Percentiles rank a stretch among this genome's conserved stretches.
These are phyloP conservation scores for Neofusicoccum kwambonambiense DNA, from an alignment of 2,329 filamentous ascomycete species.

Conservation along the genomic window DNA sequence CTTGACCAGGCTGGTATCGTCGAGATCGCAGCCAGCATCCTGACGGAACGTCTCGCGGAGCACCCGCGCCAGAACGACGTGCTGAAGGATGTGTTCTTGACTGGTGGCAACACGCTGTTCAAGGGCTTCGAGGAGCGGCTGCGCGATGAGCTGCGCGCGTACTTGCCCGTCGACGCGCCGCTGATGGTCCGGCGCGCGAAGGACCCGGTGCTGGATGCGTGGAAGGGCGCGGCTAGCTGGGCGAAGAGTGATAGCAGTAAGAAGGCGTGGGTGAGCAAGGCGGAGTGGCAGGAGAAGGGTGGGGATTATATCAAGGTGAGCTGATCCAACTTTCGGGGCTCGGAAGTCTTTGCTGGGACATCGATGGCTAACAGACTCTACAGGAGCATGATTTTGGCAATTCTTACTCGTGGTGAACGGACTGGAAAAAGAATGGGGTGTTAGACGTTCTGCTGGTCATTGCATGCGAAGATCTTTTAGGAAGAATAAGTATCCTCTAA, in stretches of 20 bases:
- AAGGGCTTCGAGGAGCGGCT: slow-evolving; percentile 82
- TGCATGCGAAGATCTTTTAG: background rate
- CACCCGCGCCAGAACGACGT: slow-evolving; percentile 64
- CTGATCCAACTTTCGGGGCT: background rate
- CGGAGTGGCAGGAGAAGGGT: slow-evolving; percentile 90
- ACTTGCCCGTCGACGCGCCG: slow-evolving; percentile 67
- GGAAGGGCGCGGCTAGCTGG: slow-evolving; percentile 91
- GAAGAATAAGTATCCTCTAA: background rate
- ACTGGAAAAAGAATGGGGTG: background rate
- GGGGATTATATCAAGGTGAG: slow-evolving; percentile 83
- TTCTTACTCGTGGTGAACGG: slow-evolving; percentile 12
- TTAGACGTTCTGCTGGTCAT: background rate
- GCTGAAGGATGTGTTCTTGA: slow-evolving; percentile 85
- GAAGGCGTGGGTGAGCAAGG: slow-evolving; percentile 67
- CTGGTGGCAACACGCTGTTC: slow-evolving; percentile 89
- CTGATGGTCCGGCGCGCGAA: slow-evolving; percentile 71
- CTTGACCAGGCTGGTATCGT: slow-evolving; percentile 91
- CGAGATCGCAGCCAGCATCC: slow-evolving; percentile 86
- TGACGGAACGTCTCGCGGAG: slow-evolving; percentile 72
- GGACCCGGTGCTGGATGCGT: slow-evolving; percentile 82
- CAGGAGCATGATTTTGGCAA: slow-evolving; percentile 19
- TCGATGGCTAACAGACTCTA: background rate
- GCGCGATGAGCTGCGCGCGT: slow-evolving; percentile 66
- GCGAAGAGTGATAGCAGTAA: slow-evolving; percentile 61
- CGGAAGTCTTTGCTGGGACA: background rate